Base-by-base conservation (phyloP, 345 rosid genomes). In the Citropsis articulata region DNA sequence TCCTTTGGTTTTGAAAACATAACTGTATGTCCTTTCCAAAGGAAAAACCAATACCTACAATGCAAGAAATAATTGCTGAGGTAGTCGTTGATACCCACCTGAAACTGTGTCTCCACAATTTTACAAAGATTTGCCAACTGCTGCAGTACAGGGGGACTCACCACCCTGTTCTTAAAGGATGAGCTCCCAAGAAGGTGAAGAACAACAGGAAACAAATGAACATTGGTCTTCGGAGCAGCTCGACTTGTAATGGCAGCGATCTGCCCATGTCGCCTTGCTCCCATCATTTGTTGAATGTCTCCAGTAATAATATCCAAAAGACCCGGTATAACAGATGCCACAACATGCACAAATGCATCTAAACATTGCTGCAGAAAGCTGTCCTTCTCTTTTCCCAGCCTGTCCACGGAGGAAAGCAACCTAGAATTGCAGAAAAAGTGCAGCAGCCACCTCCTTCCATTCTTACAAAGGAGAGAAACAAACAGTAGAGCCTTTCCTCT, bases 151-250 rank as follows among this genome's bases (percentile, higher is more conserved):
- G 87, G 95, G 66, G 63, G 80, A 81, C 81, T 92, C 74, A 88
- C 92, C 85, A 92, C 87, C 84, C 82, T 94, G 85, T 83, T 90
- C 84, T 89, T 96, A 80, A 96, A 92, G 76, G 88, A 85, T 42
- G 90, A 87, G 83, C 93, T 94, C 61, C 93, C 94, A 27, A 94
- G 98, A 77, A 96, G 97, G 82, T 94, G 95, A 84, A 96, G 97
- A 80, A 94, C 87, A 65, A 93, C 92, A 4, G 97, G 93, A 83
- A 96, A 91, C 78, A 90, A 77, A 80, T 94, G 93, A 76, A 83
- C 79, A 76, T 82, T 92, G 66, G 89, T 89, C 89, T 89, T 96
- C 68, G 90, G 78, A 81, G 91, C 82, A 76, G 86, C 84, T 75
- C 99, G 91, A 76, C 82, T 89, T 55, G 82, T 82, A 55, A 89